Evolutionary conservation across 805 yeast species (phyloP).

Genomic region (Ogataea saltuana): DNA sequence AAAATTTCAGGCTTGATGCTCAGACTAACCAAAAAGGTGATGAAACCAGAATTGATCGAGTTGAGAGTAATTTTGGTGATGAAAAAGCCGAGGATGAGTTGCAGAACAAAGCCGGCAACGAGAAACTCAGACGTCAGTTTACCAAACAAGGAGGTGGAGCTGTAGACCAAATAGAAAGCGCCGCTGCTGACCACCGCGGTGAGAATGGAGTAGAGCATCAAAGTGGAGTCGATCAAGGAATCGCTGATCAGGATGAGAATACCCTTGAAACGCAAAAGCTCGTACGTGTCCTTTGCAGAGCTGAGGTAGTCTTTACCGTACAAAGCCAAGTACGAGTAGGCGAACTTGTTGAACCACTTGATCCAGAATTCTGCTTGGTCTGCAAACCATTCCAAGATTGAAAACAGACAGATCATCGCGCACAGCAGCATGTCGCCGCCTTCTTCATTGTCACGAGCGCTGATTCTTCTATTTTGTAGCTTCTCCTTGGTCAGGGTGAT

Average conservation of each 20-base stretch:
- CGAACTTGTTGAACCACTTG: slow-evolving; percentile 85
- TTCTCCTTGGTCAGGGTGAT: slow-evolving; percentile 50
- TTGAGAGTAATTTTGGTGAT: slow-evolving; percentile 71
- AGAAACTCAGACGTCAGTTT: slow-evolving; percentile 31
- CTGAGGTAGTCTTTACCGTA: slow-evolving; percentile 77
- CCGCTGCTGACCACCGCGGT: slow-evolving; percentile 49
- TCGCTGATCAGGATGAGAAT: slow-evolving; percentile 84
- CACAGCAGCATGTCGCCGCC: slow-evolving; percentile 58
- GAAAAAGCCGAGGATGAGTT: slow-evolving; percentile 70
- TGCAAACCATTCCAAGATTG: slow-evolving; percentile 68
- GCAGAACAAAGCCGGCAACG: slow-evolving; percentile 28
- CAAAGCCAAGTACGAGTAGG: slow-evolving; percentile 82
- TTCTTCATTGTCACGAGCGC: slow-evolving; percentile 48
- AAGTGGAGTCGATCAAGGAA: slow-evolving; percentile 74
- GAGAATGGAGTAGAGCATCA: slow-evolving; percentile 73
- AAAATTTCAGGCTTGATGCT: slow-evolving; percentile 85
- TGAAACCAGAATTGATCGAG: slow-evolving; percentile 76
- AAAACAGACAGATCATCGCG: slow-evolving; percentile 42
- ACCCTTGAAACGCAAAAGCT: slow-evolving; percentile 74
- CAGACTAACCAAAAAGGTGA: slow-evolving; percentile 81
- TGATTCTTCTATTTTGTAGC: slow-evolving; percentile 29
- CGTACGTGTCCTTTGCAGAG: slow-evolving; percentile 83
- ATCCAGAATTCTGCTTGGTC: slow-evolving; percentile 43
- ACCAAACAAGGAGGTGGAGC: slow-evolving; percentile 15
- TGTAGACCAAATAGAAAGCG: slow-evolving; percentile 16